phyloP scores from a whole-genome alignment of 2,329 filamentous ascomycete genomes.

The Leptographium wingfieldii region DNA sequence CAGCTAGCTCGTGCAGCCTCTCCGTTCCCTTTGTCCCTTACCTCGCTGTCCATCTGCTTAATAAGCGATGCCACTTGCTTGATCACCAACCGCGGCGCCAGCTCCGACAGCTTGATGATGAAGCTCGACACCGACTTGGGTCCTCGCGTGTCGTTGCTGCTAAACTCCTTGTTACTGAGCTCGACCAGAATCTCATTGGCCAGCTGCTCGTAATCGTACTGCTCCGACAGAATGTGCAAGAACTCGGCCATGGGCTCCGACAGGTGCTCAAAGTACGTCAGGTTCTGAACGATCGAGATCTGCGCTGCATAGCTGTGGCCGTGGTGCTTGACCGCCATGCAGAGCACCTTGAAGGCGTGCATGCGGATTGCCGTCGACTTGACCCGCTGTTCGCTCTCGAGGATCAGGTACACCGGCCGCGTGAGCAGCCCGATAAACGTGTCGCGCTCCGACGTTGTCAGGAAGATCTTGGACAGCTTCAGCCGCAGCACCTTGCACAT shows the following conservation, averaged over 20 bases:
- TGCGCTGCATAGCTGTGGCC: constrained; percentile 94
- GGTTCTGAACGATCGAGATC: constrained; percentile 92
- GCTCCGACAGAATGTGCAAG: constrained; percentile 85
- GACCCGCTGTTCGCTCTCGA: constrained; percentile 86
- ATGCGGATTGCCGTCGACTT: constrained; percentile 85
- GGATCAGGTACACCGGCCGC: constrained; percentile 79
- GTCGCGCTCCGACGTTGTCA: constrained; percentile 92
- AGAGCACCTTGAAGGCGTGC: constrained; percentile 95
- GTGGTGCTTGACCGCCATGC: constrained; percentile 93
- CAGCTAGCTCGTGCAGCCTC: constrained; percentile 13
- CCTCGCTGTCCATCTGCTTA: constrained; percentile 90
- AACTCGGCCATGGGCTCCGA: constrained; percentile 99
- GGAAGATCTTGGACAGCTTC: constrained; percentile 83
- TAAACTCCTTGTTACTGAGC: constrained; percentile 95
- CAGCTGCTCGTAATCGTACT: constrained; percentile 94
- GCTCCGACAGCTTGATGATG: constrained; percentile 82
- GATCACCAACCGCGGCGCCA: constrained; percentile 82
- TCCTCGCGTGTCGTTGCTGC: constrained; percentile 86
- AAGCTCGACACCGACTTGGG: constrained; percentile 95
- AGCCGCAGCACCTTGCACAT: constrained; percentile 95
- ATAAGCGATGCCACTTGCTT: constrained; percentile 95
- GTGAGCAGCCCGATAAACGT: constrained; percentile 90
- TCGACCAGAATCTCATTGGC: constrained; percentile 89
- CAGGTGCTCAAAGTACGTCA: constrained; percentile 98
- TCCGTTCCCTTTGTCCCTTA: constrained; percentile 21